Evolutionary conservation across 352 stramenopile species (phyloP).

Genomic region (Pythium aquatile): DNA sequence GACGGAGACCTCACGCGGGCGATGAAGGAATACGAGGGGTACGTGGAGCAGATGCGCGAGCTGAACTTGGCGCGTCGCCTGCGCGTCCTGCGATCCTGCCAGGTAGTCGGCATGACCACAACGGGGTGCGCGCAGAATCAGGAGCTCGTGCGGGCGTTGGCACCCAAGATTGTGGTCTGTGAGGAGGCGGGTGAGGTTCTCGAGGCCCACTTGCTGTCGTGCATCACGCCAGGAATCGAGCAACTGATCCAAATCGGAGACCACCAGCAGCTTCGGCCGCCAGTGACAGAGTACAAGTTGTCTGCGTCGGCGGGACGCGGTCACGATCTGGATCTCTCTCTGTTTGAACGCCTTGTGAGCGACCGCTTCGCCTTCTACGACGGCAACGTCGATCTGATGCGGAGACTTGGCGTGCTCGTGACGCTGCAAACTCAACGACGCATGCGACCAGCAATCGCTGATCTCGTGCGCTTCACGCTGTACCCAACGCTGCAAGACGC

Average conservation of each 20-base stretch:
- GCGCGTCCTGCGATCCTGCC: conserved; percentile 26
- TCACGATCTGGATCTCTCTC: conserved; percentile 74
- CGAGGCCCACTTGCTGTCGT: conserved; percentile 63
- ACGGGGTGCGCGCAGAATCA: conserved; percentile 74
- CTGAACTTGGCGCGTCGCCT: conserved; percentile 28
- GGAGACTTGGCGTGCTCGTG: conserved; percentile 12
- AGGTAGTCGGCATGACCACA: conserved; percentile 85
- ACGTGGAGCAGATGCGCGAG: conserved; percentile 33
- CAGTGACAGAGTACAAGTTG: conserved; percentile 70
- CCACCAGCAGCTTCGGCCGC: conserved; percentile 82
- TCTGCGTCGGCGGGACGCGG: conserved; percentile 31
- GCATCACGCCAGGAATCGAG: conserved; percentile 57
- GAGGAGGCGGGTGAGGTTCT: conserved; percentile 89
- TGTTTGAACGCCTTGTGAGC: conserved; percentile 79
- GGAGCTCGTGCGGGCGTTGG: conserved; percentile 55
- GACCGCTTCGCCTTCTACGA: background rate
- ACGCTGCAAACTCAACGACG: conserved; percentile 74
- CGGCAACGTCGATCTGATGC: conserved; percentile 5
- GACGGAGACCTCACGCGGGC: conserved; percentile 12
- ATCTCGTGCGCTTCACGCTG: conserved; percentile 61
- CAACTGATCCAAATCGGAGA: conserved; percentile 89
- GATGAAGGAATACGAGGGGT: conserved; percentile 20
- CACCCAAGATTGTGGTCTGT: conserved; percentile 73
- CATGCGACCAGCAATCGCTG: conserved; percentile 80
- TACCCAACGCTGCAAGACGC: conserved; percentile 70